Evolutionary conservation across 441 rosid species (phyloP).

Genomic region (Syzygium syzygioides): DNA sequence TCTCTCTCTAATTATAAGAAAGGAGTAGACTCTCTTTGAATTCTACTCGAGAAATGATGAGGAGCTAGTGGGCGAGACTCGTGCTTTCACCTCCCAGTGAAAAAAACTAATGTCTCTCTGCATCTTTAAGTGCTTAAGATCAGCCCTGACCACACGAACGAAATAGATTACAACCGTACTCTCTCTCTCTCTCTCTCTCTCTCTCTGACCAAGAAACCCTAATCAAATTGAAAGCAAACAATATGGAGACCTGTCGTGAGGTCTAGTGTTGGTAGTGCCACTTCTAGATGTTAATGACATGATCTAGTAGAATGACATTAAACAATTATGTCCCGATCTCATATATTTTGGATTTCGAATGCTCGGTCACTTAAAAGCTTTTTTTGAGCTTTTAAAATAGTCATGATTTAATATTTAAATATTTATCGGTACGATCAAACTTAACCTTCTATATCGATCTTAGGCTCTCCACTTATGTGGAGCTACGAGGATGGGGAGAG

Average conservation of each 20-base stretch:
- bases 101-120: background rate
- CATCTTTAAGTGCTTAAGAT: background rate
- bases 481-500: background rate
- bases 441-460: background rate
- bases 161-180: background rate
- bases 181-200: background rate
- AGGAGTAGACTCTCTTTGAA: background rate
- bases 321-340: background rate
- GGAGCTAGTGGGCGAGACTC: background rate
- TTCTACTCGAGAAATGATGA: background rate
- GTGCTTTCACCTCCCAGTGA: background rate
- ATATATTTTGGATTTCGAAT: background rate
- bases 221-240: background rate
- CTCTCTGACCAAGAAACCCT: background rate
- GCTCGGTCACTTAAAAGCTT: background rate
- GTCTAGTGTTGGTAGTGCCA: background rate
- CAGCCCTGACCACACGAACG: background rate
- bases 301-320: background rate
- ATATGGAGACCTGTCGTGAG: background rate
- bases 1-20: background rate
- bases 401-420: too few relatives aligned
- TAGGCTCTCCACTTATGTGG: background rate
- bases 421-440: background rate
- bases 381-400: background rate
- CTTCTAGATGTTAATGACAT: background rate